Conservation (phyloP, 768 basidiomycete genomes). For the Auricularia cornea region DNA sequence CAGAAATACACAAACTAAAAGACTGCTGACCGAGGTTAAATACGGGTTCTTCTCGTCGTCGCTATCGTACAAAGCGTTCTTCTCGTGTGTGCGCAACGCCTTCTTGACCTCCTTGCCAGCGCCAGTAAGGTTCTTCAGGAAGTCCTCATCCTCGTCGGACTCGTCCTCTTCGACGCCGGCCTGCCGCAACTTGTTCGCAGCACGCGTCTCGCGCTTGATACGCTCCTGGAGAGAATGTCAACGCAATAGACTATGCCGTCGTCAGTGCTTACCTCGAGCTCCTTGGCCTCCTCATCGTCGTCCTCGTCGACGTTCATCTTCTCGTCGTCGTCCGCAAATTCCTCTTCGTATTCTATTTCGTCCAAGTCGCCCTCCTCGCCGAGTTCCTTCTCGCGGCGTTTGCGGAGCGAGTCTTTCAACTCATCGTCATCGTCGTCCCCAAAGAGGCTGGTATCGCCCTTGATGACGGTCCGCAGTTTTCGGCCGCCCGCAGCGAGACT, state of each 20-base stretch:
- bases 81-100: conserved; percentile 77
- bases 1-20: conserved; percentile 6
- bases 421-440: conserved; percentile 55
- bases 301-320: conserved; percentile 50
- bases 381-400: conserved; percentile 46
- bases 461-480: conserved; percentile 58
- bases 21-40: conserved; percentile 49
- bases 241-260: conserved; percentile 1
- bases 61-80: conserved; percentile 71
- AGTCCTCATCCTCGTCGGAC: conserved; percentile 55
- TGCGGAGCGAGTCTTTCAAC: conserved; percentile 29
- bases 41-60: conserved; percentile 67
- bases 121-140: conserved; percentile 34
- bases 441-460: conserved; percentile 50
- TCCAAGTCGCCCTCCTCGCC: conserved; percentile 77
- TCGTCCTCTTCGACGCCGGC: conserved; percentile 66
- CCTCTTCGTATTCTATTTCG: conserved; percentile 74
- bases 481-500: conserved; percentile 63
- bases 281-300: conserved; percentile 60
- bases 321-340: conserved; percentile 87
- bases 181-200: conserved; percentile 66
- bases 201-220: conserved; percentile 71
- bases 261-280: conserved; percentile 26
- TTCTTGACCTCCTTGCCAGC: conserved; percentile 80
- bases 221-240: conserved; percentile 49